Evolutionary conservation across 176 grass and related monocot species (phyloP), one percentile per base, ranked within the genome.

Genomic region (Aegilops tauschii): DNA sequence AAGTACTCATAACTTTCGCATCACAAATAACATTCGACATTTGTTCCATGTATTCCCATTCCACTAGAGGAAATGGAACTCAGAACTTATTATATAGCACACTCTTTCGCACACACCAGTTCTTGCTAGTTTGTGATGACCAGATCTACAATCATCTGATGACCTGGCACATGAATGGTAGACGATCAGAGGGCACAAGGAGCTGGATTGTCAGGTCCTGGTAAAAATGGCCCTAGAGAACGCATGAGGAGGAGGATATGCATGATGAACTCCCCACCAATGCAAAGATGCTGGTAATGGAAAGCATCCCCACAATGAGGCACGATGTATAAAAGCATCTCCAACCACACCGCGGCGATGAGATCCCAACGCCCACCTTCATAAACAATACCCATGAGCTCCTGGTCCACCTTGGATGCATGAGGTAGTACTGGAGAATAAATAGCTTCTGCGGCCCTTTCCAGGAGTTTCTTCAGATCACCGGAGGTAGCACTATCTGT

Each of bases 261-360:
- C 20, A 52, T 83, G 82, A 62, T 45, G 69, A 74, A 74, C 54
- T 83, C 68, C 16, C 82, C 69, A 45, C 82, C 69, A 0, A 54
- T 63, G 82, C 14, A 8, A 0, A 74, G 52, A 45, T n/a, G 69
- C 5, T 62, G 0, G 3, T 45, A 45, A 40, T 74, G 82, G 35
- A 83, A 83, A 32, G 49, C 10, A 14, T 9, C 13, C 0, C 82
- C 81, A 3, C 67, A 58, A 40, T 68, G 81, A 73, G 81, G 67
- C 1, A 34, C 34, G 5, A 0, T 29, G 68, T 61, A 72, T 13
- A 4, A 83, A 20, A 83, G 12, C 81, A 83, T 69, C 32, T 69
- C 66, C 1, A 0, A 20, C 66, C 49, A 72, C 81, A 72, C 49
- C 13, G n/a, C 31, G 1, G 32, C 31, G 0, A 61, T 71, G 49